These are phyloP conservation scores for Hemileia vastatrix DNA, from an alignment of 1,284 basidiomycete genomes.

Conservation along the genomic window DNA sequence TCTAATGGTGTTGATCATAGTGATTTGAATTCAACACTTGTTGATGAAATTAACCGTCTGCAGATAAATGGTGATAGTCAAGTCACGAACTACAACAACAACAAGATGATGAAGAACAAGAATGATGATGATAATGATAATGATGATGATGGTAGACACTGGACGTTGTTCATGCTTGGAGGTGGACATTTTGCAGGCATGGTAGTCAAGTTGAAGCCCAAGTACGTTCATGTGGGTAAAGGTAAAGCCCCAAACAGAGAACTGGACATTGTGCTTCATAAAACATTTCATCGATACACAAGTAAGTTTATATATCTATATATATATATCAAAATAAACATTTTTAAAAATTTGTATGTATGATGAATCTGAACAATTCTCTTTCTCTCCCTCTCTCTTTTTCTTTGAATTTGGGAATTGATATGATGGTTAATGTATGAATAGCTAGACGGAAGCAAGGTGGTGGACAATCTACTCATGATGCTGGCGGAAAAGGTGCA, in stretches of 20 bases:
- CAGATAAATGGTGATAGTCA: neutral
- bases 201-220: slow-evolving; percentile 3
- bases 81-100: neutral
- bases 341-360: no score
- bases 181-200: slow-evolving; percentile 20
- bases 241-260: slow-evolving; percentile 48
- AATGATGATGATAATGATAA: neutral
- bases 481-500: slow-evolving; percentile 72
- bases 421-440: no score
- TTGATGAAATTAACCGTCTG: no score
- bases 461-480: slow-evolving; percentile 83
- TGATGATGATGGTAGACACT: neutral
- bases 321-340: slow-evolving; percentile 35
- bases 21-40: no score
- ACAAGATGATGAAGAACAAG: neutral
- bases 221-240: slow-evolving; percentile 4
- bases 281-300: slow-evolving; percentile 98
- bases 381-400: no score
- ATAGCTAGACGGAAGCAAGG: slow-evolving; percentile 92
- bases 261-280: slow-evolving; percentile 73
- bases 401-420: no score
- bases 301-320: slow-evolving; percentile 52
- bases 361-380: neutral
- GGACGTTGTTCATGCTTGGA: slow-evolving; percentile 17
- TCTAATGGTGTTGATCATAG: no score